Evolutionary conservation across 2,329 filamentous ascomycete species (phyloP), one percentile per base, ranked within the genome.

Genomic region (Sclerotinia sclerotiorum): DNA sequence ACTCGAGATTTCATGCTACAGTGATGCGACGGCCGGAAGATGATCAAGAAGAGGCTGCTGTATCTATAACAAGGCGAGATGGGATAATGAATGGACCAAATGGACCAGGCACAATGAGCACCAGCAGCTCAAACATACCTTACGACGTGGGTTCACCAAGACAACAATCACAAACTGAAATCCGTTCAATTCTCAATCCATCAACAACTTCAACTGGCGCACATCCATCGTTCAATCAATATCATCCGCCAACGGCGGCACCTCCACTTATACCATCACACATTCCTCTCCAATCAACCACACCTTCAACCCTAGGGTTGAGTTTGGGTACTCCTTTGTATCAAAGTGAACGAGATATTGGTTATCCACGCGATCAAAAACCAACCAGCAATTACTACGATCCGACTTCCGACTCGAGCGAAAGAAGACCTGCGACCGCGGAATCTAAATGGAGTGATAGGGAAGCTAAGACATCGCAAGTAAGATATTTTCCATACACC

Each of bases 351-450:
- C 15, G 58, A 35, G 44, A 62, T 62, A 24, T 44, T 11, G 24
- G 13, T 58, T 80, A 79, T 72, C 78, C 77, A 66, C 77, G 77
- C 73, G 79, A 81, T 65, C 46, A 27, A 27, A 81, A 81, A 74
- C 76, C 77, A 10, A 75, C 79, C 13, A 79, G 80, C 68, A 81
- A 79, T 73, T 82, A 82, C 69, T 82, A 82, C 76, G 80, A 82
- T 72, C 81, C 80, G 52, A 78, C 81, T 57, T 80, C 80, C 29
- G 80, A 82, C 70, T 80, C 80, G 11, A 77, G 78, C 69, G 78
- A 81, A 71, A 78, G 79, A 69, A 76, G 76, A 67, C 75, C 78
- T 35, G 75, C 78, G 35, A 79, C 78, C 32, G 75, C 78, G 32
- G 80, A 81, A 65, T 74, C 70, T 69, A 76, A 55, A 61, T 72